Percentiles rank a stretch among this genome's conserved stretches.
These are phyloP conservation scores for Thymus mandschuricus DNA, from an alignment of 257 asterid genomes.

Conservation along the genomic window DNA sequence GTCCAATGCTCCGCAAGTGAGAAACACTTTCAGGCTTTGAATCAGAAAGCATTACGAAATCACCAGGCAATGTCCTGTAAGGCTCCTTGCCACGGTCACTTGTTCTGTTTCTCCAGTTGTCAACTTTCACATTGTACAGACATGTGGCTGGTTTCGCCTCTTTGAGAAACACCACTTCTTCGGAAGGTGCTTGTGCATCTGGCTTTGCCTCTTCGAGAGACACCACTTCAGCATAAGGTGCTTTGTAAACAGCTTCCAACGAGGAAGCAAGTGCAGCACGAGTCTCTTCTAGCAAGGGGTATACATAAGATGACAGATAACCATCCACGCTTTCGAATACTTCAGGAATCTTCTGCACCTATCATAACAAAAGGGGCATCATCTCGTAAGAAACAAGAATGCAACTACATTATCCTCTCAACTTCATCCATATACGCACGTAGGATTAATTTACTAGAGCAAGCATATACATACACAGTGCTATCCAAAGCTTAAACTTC, in stretches of 20 bases:
- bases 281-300: conserved; percentile 62
- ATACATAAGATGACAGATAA: conserved; percentile 46
- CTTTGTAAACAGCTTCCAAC: conserved; percentile 39
- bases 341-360: conserved; percentile 56
- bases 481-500: neutral
- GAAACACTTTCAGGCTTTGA: conserved; percentile 41
- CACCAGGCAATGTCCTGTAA: conserved; percentile 59
- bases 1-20: conserved; percentile 40
- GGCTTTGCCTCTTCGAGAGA: no score
- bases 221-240: no score
- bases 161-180: conserved; percentile 36
- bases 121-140: conserved; percentile 32
- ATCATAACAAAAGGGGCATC: neutral
- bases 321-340: conserved; percentile 41
- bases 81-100: conserved; percentile 42
- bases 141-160: neutral
- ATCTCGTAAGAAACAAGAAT: neutral
- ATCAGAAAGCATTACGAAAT: conserved; percentile 43
- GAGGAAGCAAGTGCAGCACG: conserved; percentile 52
- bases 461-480: neutral
- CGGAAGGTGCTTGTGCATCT: no score
- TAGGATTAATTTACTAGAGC: neutral
- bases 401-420: neutral
- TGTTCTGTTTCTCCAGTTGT: conserved; percentile 42
- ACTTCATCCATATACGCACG: neutral